A percentile compares a stretch with the other conserved stretches of the same genome.
Evolutionary conservation across 2,329 filamentous ascomycete species (phyloP).

Genomic region (Nemania sp.): DNA sequence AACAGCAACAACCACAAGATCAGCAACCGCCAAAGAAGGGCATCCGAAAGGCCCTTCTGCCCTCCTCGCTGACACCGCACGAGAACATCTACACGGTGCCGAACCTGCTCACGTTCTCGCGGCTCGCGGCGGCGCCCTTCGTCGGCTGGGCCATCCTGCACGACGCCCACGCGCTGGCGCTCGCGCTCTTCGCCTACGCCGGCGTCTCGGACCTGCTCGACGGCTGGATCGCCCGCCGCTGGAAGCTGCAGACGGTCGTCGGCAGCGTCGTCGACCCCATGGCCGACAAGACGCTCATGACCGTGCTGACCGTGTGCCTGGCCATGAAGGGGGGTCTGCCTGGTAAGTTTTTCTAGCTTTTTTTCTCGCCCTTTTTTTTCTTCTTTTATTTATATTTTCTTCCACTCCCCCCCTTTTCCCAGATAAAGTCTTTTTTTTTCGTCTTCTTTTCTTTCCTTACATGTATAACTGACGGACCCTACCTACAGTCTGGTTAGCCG

Average conservation of each 20-base stretch:
- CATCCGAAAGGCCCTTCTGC: slow-evolving; percentile 37
- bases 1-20: background rate
- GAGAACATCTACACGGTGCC: slow-evolving; percentile 98
- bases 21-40: slow-evolving; percentile 11
- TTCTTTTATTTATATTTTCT: background rate
- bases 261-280: slow-evolving; percentile 95
- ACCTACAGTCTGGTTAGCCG: slow-evolving; percentile 76
- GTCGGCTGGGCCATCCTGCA: slow-evolving; percentile 89
- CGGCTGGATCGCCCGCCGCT: slow-evolving; percentile 88
- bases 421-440: background rate
- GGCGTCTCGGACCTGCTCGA: slow-evolving; percentile 91
- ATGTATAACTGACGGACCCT: too few species aligned
- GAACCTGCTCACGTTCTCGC: slow-evolving; percentile 87
- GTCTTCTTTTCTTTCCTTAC: background rate
- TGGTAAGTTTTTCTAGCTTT: slow-evolving; percentile 54
- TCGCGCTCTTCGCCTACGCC: slow-evolving; percentile 89
- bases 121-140: slow-evolving; percentile 79
- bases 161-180: slow-evolving; percentile 76
- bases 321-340: slow-evolving; percentile 83
- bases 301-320: slow-evolving; percentile 82
- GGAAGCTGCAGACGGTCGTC: slow-evolving; percentile 89
- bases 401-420: too few species aligned
- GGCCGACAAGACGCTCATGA: slow-evolving; percentile 97
- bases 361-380: background rate
- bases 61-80: slow-evolving; percentile 51